phyloP scores from a whole-genome alignment of 768 basidiomycete species.

The Boletus fagicola region DNA sequence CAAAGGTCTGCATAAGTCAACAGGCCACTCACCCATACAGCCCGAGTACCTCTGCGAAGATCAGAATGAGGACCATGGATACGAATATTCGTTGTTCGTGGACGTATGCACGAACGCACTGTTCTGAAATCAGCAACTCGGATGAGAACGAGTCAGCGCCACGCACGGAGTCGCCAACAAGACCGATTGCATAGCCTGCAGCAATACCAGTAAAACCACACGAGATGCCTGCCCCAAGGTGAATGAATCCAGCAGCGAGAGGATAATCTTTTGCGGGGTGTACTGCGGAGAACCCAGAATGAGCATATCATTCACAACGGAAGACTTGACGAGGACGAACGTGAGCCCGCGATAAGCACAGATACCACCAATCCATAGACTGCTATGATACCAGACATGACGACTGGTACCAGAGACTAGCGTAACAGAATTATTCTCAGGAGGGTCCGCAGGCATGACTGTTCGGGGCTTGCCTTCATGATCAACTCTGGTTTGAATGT shows the following conservation, averaged over 20 bases:
- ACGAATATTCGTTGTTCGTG: slow-evolving; percentile 92
- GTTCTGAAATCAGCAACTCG: slow-evolving; percentile 7
- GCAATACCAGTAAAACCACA: slow-evolving; percentile 91
- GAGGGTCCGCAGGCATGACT: neutral
- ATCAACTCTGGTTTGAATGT: slow-evolving; percentile 94
- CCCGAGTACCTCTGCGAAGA: slow-evolving; percentile 88
- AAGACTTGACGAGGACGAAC: slow-evolving; percentile 36
- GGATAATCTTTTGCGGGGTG: slow-evolving; percentile 66
- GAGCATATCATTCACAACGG: slow-evolving; percentile 5
- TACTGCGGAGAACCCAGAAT: slow-evolving; percentile 43
- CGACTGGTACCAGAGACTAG: slow-evolving; percentile 92
- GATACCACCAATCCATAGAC: slow-evolving; percentile 97
- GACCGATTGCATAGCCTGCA: slow-evolving; percentile 93
- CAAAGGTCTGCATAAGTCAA: neutral
- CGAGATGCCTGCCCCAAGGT: slow-evolving; percentile 88
- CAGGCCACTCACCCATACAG: slow-evolving; percentile 65
- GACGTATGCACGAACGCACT: slow-evolving; percentile 92
- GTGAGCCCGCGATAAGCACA: slow-evolving; percentile 78
- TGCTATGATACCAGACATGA: slow-evolving; percentile 98
- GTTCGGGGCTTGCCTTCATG: slow-evolving; percentile 73
- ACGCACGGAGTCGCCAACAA: slow-evolving; percentile 89
- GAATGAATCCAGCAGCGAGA: slow-evolving; percentile 83
- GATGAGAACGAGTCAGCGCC: neutral
- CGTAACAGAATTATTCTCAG: neutral
- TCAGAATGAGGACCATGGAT: slow-evolving; percentile 94